Base-by-base conservation (phyloP, 169 alveolate species). In the Eimeria maxima region DNA sequence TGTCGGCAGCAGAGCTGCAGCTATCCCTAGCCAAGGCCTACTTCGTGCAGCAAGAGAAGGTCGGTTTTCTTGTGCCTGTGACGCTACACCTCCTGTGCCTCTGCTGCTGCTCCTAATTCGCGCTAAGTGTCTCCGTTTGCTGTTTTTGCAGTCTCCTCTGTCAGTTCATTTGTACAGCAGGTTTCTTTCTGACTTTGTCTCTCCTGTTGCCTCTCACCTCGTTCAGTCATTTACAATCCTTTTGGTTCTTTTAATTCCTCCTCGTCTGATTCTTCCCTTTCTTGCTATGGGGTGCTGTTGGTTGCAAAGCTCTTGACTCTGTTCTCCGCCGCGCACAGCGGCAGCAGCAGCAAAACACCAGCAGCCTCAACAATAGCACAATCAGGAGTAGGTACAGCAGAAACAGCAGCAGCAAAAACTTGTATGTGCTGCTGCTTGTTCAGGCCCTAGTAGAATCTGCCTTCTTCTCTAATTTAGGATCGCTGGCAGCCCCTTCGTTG, bases 401-500 rank as follows among this genome's bases (percentile, higher is more conserved):
- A 65, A 78, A 24, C 80, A 29, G 63, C 60, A 42, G 88, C 47
- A 33, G 53, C 86, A 74, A n/a, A n/a, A 53, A 22, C 20, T 2
- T 27, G 18, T 27, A 7, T 69, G 80, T 69, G 44, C 47, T 69
- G 80, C 1, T 76, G 33, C 8, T 33, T 76, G 27, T 42, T 38
- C 60, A 81, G 90, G 73, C 44, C 47, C 44, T 81, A 38, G 73
- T 45, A 18, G 90, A 81, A 24, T 47, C 73, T 13, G 63, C 55
- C 24, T 81, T 81, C 71, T 50, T 81, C n/a, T 81, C 90, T 5
- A 81, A 81, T 22, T 33, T 81, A 10, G 90, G 90, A 44, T 81
- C 90, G 4, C 90, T 81, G 10, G 90, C 90, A 22, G 90, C 90
- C 27, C 90, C 90, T 4, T 81, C 90, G 38, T 53, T 81, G 16